Evolutionary conservation across 495 filamentous ascomycete species (phyloP).

Genomic region (Penicillium crystallinum): DNA sequence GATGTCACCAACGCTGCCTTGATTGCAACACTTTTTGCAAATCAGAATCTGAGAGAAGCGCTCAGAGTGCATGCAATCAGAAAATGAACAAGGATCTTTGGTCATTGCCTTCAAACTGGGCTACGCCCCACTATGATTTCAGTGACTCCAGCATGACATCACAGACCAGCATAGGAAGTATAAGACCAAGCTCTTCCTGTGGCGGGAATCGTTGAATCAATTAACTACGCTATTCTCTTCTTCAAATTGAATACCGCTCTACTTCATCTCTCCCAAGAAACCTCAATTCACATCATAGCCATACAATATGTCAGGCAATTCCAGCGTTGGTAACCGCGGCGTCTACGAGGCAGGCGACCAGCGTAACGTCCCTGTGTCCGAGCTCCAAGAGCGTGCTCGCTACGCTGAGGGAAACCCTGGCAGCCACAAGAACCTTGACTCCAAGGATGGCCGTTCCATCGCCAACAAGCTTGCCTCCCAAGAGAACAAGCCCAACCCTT

Average conservation of each 20-base stretch:
- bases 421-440: constrained; percentile 65
- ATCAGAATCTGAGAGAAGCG: constrained; percentile 1
- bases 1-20: constrained; percentile 22
- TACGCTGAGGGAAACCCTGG: constrained; percentile 63
- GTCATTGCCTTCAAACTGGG: constrained; percentile 11
- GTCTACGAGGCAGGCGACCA: constrained; percentile 69
- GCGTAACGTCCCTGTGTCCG: constrained; percentile 56
- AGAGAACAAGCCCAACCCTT: constrained; percentile 32
- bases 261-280: neutral
- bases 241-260: neutral
- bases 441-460: constrained; percentile 78
- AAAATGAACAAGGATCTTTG: neutral
- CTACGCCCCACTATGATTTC: constrained; percentile 34
- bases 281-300: neutral
- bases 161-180: constrained; percentile 15
- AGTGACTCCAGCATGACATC: constrained; percentile 36
- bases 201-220: neutral
- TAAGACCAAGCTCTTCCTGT: constrained; percentile 10
- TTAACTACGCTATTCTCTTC: neutral
- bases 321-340: constrained; percentile 47
- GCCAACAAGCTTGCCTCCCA: constrained; percentile 69
- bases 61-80: constrained; percentile 10
- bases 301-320: constrained; percentile 29
- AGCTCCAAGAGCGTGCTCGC: constrained; percentile 46
- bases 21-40: constrained; percentile 8